A percentile compares a stretch with the other conserved stretches of the same genome.
Evolutionary conservation across 768 basidiomycete genomes (phyloP).

Genomic region (Tulasnella sp.): DNA sequence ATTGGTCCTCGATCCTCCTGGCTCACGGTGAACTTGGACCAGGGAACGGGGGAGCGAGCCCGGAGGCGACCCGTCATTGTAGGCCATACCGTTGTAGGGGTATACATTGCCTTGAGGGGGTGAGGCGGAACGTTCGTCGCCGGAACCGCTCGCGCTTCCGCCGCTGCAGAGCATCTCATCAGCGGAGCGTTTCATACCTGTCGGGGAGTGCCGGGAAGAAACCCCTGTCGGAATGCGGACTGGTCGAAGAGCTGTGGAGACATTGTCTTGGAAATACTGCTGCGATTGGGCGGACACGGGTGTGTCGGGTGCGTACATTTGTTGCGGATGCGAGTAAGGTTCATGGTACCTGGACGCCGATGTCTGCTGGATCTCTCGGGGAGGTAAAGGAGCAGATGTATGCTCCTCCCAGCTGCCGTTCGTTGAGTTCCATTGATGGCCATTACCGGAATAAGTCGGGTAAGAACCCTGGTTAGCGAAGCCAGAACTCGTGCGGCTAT

Average conservation of each 20-base stretch:
- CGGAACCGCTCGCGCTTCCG: background rate
- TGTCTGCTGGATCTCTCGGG: background rate
- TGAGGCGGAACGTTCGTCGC: conserved; percentile 5
- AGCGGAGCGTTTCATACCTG: background rate
- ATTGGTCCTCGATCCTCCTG: conserved; percentile 40
- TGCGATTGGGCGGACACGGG: background rate
- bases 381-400: background rate
- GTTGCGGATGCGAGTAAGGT: background rate
- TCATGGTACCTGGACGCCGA: background rate
- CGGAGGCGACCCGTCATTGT: conserved; percentile 6
- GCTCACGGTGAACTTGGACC: conserved; percentile 46
- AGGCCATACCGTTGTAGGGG: background rate
- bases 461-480: background rate
- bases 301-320: background rate
- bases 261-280: background rate
- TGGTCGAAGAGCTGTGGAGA: background rate
- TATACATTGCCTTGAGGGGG: background rate
- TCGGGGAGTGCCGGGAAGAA: background rate
- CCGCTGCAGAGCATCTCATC: conserved; percentile 4
- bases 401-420: background rate
- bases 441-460: background rate
- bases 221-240: background rate
- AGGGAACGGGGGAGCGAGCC: conserved; percentile 49
- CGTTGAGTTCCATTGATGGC: background rate
- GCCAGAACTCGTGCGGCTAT: background rate